Percentiles rank a stretch among this genome's conserved stretches.
These are phyloP conservation scores for Podila verticillata DNA, from an alignment of 192 early-diverging fungal genomes.

Conservation along the genomic window DNA sequence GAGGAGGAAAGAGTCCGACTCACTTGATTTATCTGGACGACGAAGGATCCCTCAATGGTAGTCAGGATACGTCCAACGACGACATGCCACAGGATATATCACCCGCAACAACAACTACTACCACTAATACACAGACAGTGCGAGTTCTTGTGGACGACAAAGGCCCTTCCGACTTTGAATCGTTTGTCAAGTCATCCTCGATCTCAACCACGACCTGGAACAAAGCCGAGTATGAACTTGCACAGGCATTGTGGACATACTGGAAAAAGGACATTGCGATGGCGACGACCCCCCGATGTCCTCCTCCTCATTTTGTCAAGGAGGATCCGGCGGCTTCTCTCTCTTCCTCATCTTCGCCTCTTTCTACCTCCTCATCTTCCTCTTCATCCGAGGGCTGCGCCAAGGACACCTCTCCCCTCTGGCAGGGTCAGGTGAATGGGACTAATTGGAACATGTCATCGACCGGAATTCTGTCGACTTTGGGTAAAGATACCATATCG, in stretches of 20 bases:
- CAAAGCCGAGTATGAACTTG: background rate
- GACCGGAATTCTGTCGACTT: background rate
- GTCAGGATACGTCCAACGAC: background rate
- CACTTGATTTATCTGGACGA: background rate
- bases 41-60: background rate
- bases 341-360: background rate
- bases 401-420: background rate
- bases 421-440: conserved; percentile 2
- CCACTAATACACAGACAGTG: background rate
- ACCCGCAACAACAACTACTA: background rate
- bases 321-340: background rate
- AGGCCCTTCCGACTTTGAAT: background rate
- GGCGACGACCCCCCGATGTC: background rate
- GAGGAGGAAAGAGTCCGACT: background rate
- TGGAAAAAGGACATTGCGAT: background rate
- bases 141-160: background rate
- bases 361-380: background rate
- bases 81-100: too few species aligned
- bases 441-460: conserved; percentile 6
- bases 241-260: background rate
- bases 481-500: background rate
- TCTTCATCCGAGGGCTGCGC: background rate
- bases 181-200: background rate
- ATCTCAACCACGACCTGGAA: background rate
- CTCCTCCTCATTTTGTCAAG: background rate